Evolutionary conservation across 805 yeast species (phyloP), one percentile per base, ranked within the genome.

Genomic region (Allodekkera sacchari): DNA sequence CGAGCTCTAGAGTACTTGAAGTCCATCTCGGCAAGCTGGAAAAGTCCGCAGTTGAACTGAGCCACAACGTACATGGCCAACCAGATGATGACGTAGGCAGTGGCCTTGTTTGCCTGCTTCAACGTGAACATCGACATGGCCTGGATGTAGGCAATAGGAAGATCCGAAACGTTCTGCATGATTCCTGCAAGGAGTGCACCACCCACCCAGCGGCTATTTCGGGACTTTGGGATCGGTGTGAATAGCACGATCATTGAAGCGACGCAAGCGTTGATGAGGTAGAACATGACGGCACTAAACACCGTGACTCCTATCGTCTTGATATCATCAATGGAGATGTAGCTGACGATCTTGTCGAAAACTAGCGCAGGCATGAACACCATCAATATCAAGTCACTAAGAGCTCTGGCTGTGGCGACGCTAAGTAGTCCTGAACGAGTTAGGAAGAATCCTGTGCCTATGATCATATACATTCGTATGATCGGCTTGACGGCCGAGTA

Each of bases 121-220:
- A 30, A 25, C 10, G 71, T 68, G 25, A 57, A 53, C 14, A 50
- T 39, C 3, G 71, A 69, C 53, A 80, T 61, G 1, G 83, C 78
- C 44, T 78, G 84, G 30, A 81, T 45, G 47, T 78, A 80, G 0
- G 89, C 88, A 41, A 81, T 79, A 1, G 92, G 92, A 29, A 81
- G 61, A 49, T 81, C 92, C 20, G 82, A 70, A 28, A 80, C 80
- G 50, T 81, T 81, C 21, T 84, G 84, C 55, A 81, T 70, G 41
- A 78, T 59, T 3, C 85, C 84, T 1, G 80, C 85, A 6, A 77
- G 68, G 10, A 80, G 38, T 8, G 77, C 68, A 1, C 88, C 87
- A 22, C 85, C 85, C 17, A 67, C 55, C 88, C 88, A 81, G 31
- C 68, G 55, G n/a, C 41, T 24, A 3, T 42, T 35, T 14, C 44